Conservation (phyloP, 2,329 filamentous ascomycete species). For the Hypoxylon sp. region DNA sequence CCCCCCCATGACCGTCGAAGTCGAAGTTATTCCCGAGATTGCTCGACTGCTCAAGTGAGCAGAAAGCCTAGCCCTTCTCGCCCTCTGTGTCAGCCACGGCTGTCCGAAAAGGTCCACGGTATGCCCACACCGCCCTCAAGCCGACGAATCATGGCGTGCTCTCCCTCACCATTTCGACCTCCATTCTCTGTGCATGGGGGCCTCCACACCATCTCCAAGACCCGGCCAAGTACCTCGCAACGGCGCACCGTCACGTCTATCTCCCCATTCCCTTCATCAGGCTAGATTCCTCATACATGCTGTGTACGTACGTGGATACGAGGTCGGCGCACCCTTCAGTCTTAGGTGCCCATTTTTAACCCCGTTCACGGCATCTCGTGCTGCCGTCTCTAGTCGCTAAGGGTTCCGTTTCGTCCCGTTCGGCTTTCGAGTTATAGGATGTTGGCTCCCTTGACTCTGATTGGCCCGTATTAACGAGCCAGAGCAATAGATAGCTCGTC, state of each 20-base stretch:
- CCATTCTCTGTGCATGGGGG: constrained; percentile 6
- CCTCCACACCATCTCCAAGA: constrained; percentile 30
- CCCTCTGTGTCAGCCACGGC: constrained; percentile 18
- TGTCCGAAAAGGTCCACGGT: constrained; percentile 32
- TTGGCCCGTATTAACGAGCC: background rate
- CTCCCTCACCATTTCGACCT: constrained; percentile 24
- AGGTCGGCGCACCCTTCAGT: background rate
- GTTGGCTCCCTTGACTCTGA: background rate
- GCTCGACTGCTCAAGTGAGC: constrained; percentile 19
- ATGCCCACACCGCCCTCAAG: constrained; percentile 30
- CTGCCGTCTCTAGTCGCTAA: constrained; percentile 4
- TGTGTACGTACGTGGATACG: background rate
- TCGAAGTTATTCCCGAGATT: constrained; percentile 34
- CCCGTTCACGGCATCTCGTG: constrained; percentile 8
- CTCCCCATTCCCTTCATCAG: constrained; percentile 8
- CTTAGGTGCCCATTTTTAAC: constrained; percentile 5
- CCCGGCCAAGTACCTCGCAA: constrained; percentile 14
- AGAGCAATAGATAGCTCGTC: constrained; percentile 1
- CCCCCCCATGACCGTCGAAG: constrained; percentile 12
- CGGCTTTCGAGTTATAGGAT: constrained; percentile 6
- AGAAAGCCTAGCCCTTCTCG: constrained; percentile 13
- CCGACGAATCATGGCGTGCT: constrained; percentile 22
- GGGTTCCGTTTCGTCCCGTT: constrained; percentile 6
- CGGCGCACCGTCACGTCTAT: constrained; percentile 11
- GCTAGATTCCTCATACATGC: constrained; percentile 13